phyloP scores from a whole-genome alignment of 140 eudicot genomes.

The Anethum foeniculum region DNA sequence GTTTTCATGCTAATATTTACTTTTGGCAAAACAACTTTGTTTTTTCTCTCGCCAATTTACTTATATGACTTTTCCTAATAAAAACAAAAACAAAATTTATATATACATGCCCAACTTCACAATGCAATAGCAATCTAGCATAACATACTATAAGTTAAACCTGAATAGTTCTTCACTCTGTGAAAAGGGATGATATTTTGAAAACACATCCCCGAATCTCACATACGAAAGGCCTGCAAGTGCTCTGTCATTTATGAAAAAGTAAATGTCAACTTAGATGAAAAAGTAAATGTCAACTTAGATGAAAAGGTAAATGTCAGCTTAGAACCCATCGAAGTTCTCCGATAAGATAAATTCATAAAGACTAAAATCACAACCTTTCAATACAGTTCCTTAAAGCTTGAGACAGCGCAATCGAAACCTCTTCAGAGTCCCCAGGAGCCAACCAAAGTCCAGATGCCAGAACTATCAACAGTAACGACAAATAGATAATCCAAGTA shows the following conservation, averaged over 20 bases:
- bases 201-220: slow-evolving; percentile 89
- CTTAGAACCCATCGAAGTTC: neutral
- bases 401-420: slow-evolving; percentile 93
- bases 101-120: neutral
- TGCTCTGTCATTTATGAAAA: slow-evolving; percentile 43
- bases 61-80: neutral
- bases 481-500: neutral
- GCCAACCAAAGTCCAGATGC: slow-evolving; percentile 97
- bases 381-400: slow-evolving; percentile 85
- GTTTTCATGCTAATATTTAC: neutral
- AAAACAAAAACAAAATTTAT: no score
- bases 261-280: neutral
- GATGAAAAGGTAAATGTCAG: neutral
- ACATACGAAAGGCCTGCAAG: slow-evolving; percentile 70
- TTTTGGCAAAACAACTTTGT: neutral
- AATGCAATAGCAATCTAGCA: neutral
- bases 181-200: slow-evolving; percentile 70
- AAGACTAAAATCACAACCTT: slow-evolving; percentile 45
- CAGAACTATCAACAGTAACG: slow-evolving; percentile 40
- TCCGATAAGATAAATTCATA: neutral
- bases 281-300: neutral
- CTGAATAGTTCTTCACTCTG: slow-evolving; percentile 88
- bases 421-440: slow-evolving; percentile 98
- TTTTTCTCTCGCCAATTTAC: neutral
- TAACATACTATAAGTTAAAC: slow-evolving; percentile 23